phyloP scores from a whole-genome alignment of 805 yeast genomes.

The Kodamaea laetipori region DNA sequence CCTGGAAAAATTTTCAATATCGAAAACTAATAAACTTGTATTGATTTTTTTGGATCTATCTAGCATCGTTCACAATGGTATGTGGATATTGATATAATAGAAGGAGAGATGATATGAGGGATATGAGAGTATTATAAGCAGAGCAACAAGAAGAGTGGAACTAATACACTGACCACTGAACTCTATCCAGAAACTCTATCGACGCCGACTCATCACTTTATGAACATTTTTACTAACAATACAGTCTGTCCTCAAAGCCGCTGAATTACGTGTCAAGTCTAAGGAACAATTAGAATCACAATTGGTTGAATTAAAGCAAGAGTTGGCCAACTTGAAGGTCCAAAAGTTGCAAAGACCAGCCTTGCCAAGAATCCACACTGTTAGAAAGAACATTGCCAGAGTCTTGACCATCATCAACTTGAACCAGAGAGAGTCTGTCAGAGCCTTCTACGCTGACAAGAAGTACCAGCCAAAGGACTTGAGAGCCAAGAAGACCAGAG shows the following conservation, averaged over 20 bases:
- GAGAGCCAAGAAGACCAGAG: conserved; percentile 99
- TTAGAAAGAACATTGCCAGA: conserved; percentile 98
- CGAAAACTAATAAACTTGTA: conserved; percentile 5
- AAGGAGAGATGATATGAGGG: background rate
- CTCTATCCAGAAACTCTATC: no score
- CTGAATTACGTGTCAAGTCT: conserved; percentile 95
- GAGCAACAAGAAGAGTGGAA: background rate
- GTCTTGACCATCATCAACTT: conserved; percentile 96
- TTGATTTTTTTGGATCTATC: conserved; percentile 8
- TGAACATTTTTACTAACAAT: conserved; percentile 29
- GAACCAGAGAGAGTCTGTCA: conserved; percentile 93
- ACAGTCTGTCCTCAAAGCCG: conserved; percentile 89
- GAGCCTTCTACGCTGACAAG: conserved; percentile 92
- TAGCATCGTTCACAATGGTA: conserved; percentile 14
- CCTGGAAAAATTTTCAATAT: conserved; percentile 10
- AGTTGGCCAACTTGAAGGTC: conserved; percentile 92
- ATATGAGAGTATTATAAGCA: background rate
- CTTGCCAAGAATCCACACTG: conserved; percentile 94
- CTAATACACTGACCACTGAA: no score
- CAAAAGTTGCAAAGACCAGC: conserved; percentile 92
- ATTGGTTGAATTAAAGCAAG: conserved; percentile 95
- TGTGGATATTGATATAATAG: conserved; percentile 6
- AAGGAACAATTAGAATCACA: conserved; percentile 94
- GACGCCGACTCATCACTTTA: no score
- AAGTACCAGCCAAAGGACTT: conserved; percentile 97